Evolutionary conservation across 495 filamentous ascomycete species (phyloP), one percentile per base, ranked within the genome.

Genomic region (Penicillium samsonianum): DNA sequence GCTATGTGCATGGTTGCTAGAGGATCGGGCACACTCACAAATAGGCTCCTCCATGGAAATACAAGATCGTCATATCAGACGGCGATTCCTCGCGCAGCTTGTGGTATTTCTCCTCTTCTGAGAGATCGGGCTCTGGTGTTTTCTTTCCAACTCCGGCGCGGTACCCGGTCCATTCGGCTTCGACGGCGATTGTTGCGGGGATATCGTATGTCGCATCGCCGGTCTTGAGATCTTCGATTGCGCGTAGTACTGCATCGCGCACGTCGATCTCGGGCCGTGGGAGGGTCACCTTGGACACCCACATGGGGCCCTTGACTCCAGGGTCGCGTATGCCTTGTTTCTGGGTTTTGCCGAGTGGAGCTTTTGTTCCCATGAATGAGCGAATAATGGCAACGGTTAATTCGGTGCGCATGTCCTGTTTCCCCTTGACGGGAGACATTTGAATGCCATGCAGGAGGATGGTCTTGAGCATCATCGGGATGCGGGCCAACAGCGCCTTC

Each of bases 41-140:
- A 73, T 89, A 88, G n/a, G 86, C 91, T 30, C 93, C 93, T 42
- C 93, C 93, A 67, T 98, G 93, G 68, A 96, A 87, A 67, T 91
- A 96, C 26, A 96, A 74, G 1, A 96, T 71, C 0, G 90, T 92
- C 33, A 82, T 81, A n/a, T 83, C 77, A 22, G 76, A 82, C 10
- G 70, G 80, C 25, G 83, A 79, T 42, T 95, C 91, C 61, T 80
- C 82, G 77, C 89, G 86, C 74, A 97, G 67, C 48, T 80, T 78
- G 47, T 73, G 73, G 69, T 91, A 97, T 64, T 90, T 91, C 59
- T 87, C 79, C 49, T 77, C 73, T 62, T 96, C 89, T 1, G 84
- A 79, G 28, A 90, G 78, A 4, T 79, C 74, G 0, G 85, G 85
- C 50, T 80, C 77, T 9, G 72, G 72, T 5, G 78, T 76, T 17